Evolutionary conservation across 2,329 filamentous ascomycete species (phyloP), one percentile per base, ranked within the genome.

Genomic region (Orbilia ellipsospora): DNA sequence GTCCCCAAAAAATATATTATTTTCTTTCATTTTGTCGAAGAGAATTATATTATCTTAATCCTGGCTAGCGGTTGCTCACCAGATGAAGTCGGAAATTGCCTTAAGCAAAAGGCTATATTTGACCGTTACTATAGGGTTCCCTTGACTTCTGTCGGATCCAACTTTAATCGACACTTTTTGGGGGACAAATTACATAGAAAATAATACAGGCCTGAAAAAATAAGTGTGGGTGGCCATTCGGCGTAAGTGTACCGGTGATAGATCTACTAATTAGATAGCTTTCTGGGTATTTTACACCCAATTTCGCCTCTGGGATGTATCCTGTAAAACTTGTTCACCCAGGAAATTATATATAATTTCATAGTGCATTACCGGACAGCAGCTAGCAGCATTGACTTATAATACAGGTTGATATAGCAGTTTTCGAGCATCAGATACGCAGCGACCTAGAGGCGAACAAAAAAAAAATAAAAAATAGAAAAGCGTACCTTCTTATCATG

Each of bases 271-370:
- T 36, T 36, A 36, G 31, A 2, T 36, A 36, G 61, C 59, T 74
- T 66, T 55, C 50, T 45, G 62, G 57, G 51, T 56, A 62, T 55
- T 62, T 40, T 20, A 51, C 31, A 40, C 28, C 70, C 66, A 75
- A 75, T 75, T 69, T 75, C 72, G 72, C 72, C 72, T 75, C 72
- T 65, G 72, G 72, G 72, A 75, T 75, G 45, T 64, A 64, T 75
- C 72, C 72, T 75, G 72, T 75, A 62, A 60, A 45, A 69, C 50
- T 10, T 15, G 57, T 65, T 56, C 51, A 75, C 45, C 52, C 59
- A 64, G 52, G 57, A 62, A 68, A 75, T 75, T 75, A 69, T 75
- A 67, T 67, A 73, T 55, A 65, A 73, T 70, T 70, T 70, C 42
- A 57, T 57, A 36, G 66, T 40, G 62, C 62, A 36, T 36, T 36